A percentile compares a stretch with the other conserved stretches of the same genome.
Conservation (phyloP, 1,139 yeast species). For the Taphrina deformans region DNA sequence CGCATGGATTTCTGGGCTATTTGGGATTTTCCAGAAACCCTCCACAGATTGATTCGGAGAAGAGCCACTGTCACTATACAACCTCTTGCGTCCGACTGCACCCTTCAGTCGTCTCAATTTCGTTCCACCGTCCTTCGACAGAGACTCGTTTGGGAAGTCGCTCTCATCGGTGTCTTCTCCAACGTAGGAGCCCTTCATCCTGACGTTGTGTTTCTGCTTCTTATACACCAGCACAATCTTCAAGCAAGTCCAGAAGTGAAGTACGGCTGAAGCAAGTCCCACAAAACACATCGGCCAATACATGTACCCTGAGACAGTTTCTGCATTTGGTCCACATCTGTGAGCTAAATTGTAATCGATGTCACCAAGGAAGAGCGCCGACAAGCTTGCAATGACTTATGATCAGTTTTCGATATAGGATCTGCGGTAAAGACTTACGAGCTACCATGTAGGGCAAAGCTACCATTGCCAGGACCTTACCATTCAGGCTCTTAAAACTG, state of each 20-base stretch:
- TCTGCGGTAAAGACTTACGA: background rate
- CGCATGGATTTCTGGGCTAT: background rate
- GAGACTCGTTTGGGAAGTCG: background rate
- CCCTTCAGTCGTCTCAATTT: background rate
- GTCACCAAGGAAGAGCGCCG: conserved; percentile 3
- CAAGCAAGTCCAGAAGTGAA: conserved; percentile 8
- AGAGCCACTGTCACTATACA: background rate
- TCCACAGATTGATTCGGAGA: background rate
- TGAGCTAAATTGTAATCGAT: background rate
- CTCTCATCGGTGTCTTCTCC: background rate
- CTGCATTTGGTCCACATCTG: conserved; percentile 2
- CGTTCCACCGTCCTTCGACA: background rate
- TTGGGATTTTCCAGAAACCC: conserved; percentile 2
- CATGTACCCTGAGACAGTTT: background rate
- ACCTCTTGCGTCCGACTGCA: background rate
- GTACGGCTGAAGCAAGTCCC: background rate
- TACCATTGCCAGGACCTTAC: background rate
- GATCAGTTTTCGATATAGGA: background rate
- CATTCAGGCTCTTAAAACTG: background rate
- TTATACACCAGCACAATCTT: background rate
- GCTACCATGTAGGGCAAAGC: conserved; percentile 2
- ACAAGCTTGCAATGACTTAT: background rate
- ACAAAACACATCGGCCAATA: conserved; percentile 5
- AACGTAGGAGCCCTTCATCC: background rate
- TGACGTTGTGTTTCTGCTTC: background rate